These are phyloP conservation scores for Saccharomycodes ludwigii DNA, from an alignment of 805 yeast genomes.

Conservation along the genomic window DNA sequence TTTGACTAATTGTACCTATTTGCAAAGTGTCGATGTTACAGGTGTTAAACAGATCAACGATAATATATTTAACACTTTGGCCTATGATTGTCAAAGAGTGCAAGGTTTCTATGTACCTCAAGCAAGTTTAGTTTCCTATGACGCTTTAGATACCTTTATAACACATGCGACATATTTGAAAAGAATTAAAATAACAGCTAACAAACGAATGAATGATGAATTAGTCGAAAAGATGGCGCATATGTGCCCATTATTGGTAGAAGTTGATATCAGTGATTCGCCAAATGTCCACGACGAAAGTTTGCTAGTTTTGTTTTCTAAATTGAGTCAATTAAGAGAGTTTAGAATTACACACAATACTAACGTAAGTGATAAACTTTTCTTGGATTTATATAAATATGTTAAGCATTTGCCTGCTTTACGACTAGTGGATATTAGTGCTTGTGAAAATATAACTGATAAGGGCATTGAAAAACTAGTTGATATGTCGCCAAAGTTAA, in stretches of 20 bases:
- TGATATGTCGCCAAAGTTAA: slow-evolving; percentile 64
- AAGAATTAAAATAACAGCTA: slow-evolving; percentile 70
- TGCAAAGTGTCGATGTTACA: slow-evolving; percentile 81
- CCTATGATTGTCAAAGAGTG: slow-evolving; percentile 56
- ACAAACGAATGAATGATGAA: slow-evolving; percentile 50
- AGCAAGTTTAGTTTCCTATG: slow-evolving; percentile 58
- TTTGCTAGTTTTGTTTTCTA: slow-evolving; percentile 42
- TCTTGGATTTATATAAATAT: slow-evolving; percentile 23
- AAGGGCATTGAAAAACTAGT: slow-evolving; percentile 62
- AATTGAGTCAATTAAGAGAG: slow-evolving; percentile 67
- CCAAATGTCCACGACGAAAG: slow-evolving; percentile 58
- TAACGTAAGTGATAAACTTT: slow-evolving; percentile 55
- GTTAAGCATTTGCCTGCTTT: slow-evolving; percentile 41
- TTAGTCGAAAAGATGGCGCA: slow-evolving; percentile 47
- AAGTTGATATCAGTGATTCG: slow-evolving; percentile 79
- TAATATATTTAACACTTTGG: slow-evolving; percentile 54
- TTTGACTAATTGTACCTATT: slow-evolving; percentile 48
- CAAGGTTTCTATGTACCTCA: slow-evolving; percentile 89
- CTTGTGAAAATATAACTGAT: slow-evolving; percentile 73
- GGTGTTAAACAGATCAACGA: slow-evolving; percentile 64
- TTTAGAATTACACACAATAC: slow-evolving; percentile 67
- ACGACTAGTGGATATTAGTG: slow-evolving; percentile 75
- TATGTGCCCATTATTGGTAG: slow-evolving; percentile 74
- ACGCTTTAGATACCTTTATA: slow-evolving; percentile 47
- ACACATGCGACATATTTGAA: slow-evolving; percentile 60